Evolutionary conservation across 257 asterid species (phyloP).

Genomic region (Phtheirospermum japonicum): DNA sequence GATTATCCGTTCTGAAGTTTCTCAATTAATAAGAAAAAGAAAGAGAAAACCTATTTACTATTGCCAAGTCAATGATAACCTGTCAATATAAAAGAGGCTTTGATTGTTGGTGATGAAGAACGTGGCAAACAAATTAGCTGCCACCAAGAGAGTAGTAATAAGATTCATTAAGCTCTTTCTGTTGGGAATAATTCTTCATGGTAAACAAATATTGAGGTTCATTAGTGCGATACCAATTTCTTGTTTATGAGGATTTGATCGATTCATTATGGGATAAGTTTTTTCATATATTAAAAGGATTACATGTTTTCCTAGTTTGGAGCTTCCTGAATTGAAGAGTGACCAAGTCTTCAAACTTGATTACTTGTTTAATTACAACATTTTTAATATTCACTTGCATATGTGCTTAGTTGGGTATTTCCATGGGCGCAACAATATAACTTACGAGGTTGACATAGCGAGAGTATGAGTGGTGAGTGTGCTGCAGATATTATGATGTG

Average conservation of each 20-base stretch:
- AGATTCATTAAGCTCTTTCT: too few species aligned
- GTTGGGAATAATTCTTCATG: too few species aligned
- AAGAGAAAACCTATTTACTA: conserved; percentile 11
- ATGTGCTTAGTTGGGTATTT: too few species aligned
- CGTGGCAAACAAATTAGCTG: conserved; percentile 52
- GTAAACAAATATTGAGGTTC: too few species aligned
- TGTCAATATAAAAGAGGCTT: conserved; percentile 6
- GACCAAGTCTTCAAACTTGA: conserved; percentile 15
- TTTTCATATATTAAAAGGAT: conserved; percentile 1
- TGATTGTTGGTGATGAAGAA: conserved; percentile 47
- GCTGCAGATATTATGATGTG: conserved; percentile 61
- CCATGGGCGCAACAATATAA: conserved; percentile 63
- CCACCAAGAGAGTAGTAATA: too few species aligned
- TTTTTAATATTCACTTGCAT: too few species aligned
- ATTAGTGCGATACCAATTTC: too few species aligned
- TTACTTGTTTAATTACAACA: too few species aligned
- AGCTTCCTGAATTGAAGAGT: conserved; percentile 13
- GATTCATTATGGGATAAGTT: conserved; percentile 13
- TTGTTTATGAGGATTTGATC: too few species aligned
- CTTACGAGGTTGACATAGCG: conserved; percentile 75
- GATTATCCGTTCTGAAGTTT: conserved; percentile 7
- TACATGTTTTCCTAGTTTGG: conserved; percentile 9
- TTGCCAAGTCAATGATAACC: not conserved
- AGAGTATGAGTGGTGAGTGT: conserved; percentile 83
- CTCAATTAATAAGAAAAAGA: conserved; percentile 9